phyloP scores from a whole-genome alignment of 176 grass and related monocot species.

The Oropetium thomaeum region DNA sequence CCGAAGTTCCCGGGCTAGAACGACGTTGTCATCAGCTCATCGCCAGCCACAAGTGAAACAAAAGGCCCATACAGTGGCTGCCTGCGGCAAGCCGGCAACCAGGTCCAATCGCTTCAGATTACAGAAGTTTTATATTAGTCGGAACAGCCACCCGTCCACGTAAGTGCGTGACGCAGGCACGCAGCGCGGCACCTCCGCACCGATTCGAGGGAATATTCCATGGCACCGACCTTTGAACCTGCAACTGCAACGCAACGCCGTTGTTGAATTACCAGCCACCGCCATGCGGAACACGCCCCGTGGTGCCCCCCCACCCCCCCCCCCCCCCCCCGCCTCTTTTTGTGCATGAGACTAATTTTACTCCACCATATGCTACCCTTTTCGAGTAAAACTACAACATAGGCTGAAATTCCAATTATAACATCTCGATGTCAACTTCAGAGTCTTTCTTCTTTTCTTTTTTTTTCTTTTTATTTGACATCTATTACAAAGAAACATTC shows the following conservation, averaged over 20 bases:
- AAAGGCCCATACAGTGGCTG: neutral
- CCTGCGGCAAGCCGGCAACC: too few species aligned
- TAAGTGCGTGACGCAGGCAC: neutral
- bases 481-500: neutral
- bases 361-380: neutral
- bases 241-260: neutral
- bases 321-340: too few species aligned
- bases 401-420: neutral
- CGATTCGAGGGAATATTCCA: slow-evolving; percentile 38
- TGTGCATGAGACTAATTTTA: too few species aligned
- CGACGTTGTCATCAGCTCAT: too few species aligned
- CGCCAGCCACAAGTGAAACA: too few species aligned
- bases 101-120: neutral
- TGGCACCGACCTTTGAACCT: neutral
- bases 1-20: neutral
- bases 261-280: neutral
- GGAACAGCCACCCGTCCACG: neutral
- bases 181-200: neutral
- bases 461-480: too few species aligned
- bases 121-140: too few species aligned
- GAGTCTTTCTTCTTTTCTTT: neutral
- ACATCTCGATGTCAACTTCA: neutral
- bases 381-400: too few species aligned
- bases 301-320: too few species aligned
- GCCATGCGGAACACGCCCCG: too few species aligned